Percentiles rank a stretch among this genome's conserved stretches.
Evolutionary conservation across 1,284 basidiomycete species (phyloP).

Genomic region (Amylostereum chailletii): DNA sequence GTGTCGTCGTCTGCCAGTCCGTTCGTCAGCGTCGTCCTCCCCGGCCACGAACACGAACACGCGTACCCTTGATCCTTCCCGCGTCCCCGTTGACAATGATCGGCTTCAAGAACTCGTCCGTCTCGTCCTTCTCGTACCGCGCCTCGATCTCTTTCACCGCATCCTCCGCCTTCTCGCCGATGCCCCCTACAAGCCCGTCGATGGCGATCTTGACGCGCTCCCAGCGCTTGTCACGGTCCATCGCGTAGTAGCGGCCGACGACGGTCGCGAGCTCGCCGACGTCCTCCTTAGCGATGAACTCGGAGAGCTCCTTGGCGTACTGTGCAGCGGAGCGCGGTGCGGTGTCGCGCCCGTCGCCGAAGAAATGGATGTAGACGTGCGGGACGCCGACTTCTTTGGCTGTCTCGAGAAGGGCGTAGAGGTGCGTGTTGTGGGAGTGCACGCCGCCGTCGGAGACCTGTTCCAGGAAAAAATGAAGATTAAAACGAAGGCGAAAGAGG

Average conservation of each 20-base stretch:
- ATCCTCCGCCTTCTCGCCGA: slow-evolving; percentile 58
- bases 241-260: slow-evolving; percentile 86
- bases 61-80: slow-evolving; percentile 70
- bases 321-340: slow-evolving; percentile 71
- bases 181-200: slow-evolving; percentile 72
- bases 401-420: slow-evolving; percentile 80
- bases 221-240: slow-evolving; percentile 95
- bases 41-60: slow-evolving; percentile 3
- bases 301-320: slow-evolving; percentile 69
- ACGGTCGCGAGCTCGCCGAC: slow-evolving; percentile 74
- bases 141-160: slow-evolving; percentile 62
- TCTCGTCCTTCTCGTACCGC: slow-evolving; percentile 73
- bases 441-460: slow-evolving; percentile 88
- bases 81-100: slow-evolving; percentile 78
- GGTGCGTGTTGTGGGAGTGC: slow-evolving; percentile 86
- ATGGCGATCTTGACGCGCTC: slow-evolving; percentile 84
- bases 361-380: slow-evolving; percentile 83
- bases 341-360: slow-evolving; percentile 87
- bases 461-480: not conserved
- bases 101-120: slow-evolving; percentile 91
- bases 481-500: not conserved
- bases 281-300: slow-evolving; percentile 70
- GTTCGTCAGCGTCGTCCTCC: not conserved
- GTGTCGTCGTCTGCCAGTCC: slow-evolving; percentile 52
- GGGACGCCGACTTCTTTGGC: slow-evolving; percentile 80